Evolutionary conservation across 352 stramenopile genomes (phyloP), one percentile per base, ranked within the genome.

Genomic region (Phytophthora cryptogea): DNA sequence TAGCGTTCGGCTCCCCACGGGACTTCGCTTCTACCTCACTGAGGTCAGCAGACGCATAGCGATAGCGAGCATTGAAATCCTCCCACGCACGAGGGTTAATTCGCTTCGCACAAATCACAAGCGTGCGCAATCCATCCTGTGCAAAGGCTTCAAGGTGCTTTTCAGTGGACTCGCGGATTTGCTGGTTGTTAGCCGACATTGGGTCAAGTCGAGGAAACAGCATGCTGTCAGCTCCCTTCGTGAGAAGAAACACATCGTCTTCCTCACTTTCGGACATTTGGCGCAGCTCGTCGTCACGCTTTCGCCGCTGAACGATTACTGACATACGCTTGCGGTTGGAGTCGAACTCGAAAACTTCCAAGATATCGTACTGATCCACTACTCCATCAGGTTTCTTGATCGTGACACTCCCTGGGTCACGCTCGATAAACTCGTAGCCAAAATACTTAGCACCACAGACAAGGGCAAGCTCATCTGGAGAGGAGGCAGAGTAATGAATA

Each of bases 281-380:
- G 44, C 88, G 76, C 9, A 94, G 66, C 43, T 94, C 81, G 28
- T 86, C 71, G 11, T 92, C 86, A 14, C 72, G 82, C 43, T 86
- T 89, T 0, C 70, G 77, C 31, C 80, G 76, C 51, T 90, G 76
- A 1, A 96, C 80, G n/a, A 95, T 72, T 6, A 95, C 85, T 0
- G 84, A 86, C 86, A 96, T 96, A 6, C 88, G 78, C 66, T 96
- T 96, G 31, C 88, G 74, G 13, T 76, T 88, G 11, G 82, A 96
- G 61, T 97, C 89, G 59, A 98, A 98, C 61, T 97, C 90, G 37
- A 98, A 97, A 10, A 97, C 90, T 59, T 96, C 90, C 5, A 98
- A 66, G 7, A 98, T 81, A 44, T 97, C 76, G 62, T 95, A 98
- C 48, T 79, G 59, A 16, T 90, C 82, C n/a, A 88, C 36, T 0